Percentiles rank a stretch among this genome's conserved stretches.
Conservation (phyloP, 306 rosid genomes). For the Malus orientalis region DNA sequence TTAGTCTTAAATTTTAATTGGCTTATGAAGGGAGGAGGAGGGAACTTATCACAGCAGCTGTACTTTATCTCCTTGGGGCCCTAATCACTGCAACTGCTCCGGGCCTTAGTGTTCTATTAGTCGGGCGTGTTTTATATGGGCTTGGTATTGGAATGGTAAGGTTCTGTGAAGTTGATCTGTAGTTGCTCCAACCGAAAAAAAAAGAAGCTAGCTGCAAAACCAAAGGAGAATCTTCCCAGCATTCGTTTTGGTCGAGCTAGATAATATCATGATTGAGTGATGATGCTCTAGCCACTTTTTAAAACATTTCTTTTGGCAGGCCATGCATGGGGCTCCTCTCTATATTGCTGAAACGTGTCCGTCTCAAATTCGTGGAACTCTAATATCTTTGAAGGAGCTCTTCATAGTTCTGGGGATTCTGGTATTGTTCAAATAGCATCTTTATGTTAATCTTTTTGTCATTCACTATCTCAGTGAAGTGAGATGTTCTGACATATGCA, state of each 20-base stretch:
- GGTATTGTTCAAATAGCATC: slow-evolving; percentile 35
- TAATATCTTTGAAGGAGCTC: slow-evolving; percentile 86
- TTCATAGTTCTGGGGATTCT: slow-evolving; percentile 94
- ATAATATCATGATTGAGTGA: background rate
- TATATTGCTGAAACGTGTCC: slow-evolving; percentile 97
- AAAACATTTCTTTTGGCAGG: slow-evolving; percentile 38
- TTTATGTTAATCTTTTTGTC: slow-evolving; percentile 3
- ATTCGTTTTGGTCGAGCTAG: slow-evolving; percentile 7
- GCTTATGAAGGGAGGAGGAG: slow-evolving; percentile 62
- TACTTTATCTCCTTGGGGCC: slow-evolving; percentile 60
- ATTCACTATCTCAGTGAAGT: slow-evolving; percentile 7
- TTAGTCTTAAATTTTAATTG: slow-evolving; percentile 16
- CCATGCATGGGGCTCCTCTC: slow-evolving; percentile 99
- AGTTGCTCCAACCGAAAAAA: background rate
- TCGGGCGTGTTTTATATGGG: slow-evolving; percentile 80
- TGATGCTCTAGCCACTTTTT: slow-evolving; percentile 15
- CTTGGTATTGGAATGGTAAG: slow-evolving; percentile 95
- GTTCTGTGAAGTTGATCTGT: background rate
- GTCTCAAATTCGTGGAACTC: slow-evolving; percentile 88
- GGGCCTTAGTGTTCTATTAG: slow-evolving; percentile 60
- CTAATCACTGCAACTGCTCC: slow-evolving; percentile 66
- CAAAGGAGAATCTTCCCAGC: background rate
- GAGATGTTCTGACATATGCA: slow-evolving; percentile 15
- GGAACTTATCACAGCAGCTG: slow-evolving; percentile 66
- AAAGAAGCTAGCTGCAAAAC: background rate